Conservation (phyloP, 306 rosid species). For the Cotoneaster glaucophyllus region DNA sequence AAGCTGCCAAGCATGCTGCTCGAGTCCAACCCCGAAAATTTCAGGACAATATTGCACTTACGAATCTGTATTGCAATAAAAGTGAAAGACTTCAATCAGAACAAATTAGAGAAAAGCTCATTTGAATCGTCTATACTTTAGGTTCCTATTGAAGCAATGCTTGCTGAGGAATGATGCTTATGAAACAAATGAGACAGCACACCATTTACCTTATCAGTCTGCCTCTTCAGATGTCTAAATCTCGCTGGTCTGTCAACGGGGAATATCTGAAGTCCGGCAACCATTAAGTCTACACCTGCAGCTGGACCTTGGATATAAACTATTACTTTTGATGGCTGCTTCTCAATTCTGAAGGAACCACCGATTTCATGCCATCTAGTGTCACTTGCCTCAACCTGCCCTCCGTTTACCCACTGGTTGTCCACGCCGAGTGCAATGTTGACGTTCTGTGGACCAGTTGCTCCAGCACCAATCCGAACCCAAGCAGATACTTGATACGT, state of each 20-base stretch:
- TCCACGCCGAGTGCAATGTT: slow-evolving; percentile 74
- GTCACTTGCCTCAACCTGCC: slow-evolving; percentile 53
- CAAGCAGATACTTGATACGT: slow-evolving; percentile 94
- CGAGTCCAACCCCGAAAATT: slow-evolving; percentile 57
- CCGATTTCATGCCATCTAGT: slow-evolving; percentile 85
- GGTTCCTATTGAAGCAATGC: neutral
- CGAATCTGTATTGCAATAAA: slow-evolving; percentile 53
- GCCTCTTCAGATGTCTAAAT: slow-evolving; percentile 53
- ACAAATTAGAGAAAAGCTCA: neutral
- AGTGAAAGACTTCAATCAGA: slow-evolving; percentile 6
- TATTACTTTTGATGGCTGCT: slow-evolving; percentile 75
- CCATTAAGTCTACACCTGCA: slow-evolving; percentile 73
- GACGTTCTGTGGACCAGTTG: slow-evolving; percentile 64
- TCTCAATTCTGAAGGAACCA: slow-evolving; percentile 89
- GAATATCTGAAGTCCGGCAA: slow-evolving; percentile 88
- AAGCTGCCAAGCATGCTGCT: slow-evolving; percentile 26
- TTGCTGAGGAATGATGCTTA: neutral
- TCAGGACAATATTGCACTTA: slow-evolving; percentile 65
- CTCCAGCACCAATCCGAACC: slow-evolving; percentile 65
- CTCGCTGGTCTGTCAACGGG: slow-evolving; percentile 75
- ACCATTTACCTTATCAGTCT: slow-evolving; percentile 67
- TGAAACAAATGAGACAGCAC: neutral
- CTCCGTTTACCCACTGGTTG: slow-evolving; percentile 89
- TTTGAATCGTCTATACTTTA: neutral
- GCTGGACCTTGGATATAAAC: slow-evolving; percentile 87